Evolutionary conservation across 2,329 filamentous ascomycete species (phyloP).

Genomic region (Emmonsiellopsis sp.): DNA sequence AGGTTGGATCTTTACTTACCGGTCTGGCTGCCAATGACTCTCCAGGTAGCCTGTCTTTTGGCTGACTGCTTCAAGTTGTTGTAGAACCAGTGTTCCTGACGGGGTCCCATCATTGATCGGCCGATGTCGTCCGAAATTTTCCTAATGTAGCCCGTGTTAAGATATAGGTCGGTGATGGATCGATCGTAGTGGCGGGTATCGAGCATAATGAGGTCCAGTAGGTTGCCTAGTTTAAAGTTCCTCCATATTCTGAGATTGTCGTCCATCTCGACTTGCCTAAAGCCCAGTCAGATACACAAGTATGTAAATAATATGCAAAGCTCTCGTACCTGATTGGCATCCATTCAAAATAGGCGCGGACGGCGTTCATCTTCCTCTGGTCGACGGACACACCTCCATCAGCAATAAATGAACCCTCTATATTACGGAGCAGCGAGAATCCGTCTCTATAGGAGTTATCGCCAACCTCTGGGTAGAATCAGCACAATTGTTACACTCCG

Average conservation of each 20-base stretch:
- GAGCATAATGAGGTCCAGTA: conserved; percentile 59
- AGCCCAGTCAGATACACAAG: background rate
- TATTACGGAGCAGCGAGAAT: conserved; percentile 53
- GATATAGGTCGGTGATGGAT: conserved; percentile 49
- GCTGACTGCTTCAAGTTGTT: conserved; percentile 47
- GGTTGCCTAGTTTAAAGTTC: conserved; percentile 54
- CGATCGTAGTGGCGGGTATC: conserved; percentile 62
- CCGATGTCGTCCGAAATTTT: conserved; percentile 57
- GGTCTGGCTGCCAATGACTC: conserved; percentile 58
- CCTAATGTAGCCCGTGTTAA: conserved; percentile 55
- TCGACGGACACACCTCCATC: conserved; percentile 55
- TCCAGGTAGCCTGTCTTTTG: conserved; percentile 57
- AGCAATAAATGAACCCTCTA: conserved; percentile 53
- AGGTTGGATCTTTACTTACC: conserved; percentile 26
- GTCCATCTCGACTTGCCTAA: conserved; percentile 53
- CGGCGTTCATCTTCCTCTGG: conserved; percentile 63
- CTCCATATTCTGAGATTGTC: conserved; percentile 62
- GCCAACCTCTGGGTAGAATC: conserved; percentile 40
- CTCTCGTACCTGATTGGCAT: conserved; percentile 43
- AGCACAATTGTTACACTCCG: background rate
- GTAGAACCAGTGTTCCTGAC: conserved; percentile 69
- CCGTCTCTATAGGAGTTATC: conserved; percentile 61
- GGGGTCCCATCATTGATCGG: conserved; percentile 60
- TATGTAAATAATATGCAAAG: background rate
- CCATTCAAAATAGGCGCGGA: conserved; percentile 62